phyloP scores from a whole-genome alignment of 2,329 filamentous ascomycete species.

The Aspergillus pseudoterreus region DNA sequence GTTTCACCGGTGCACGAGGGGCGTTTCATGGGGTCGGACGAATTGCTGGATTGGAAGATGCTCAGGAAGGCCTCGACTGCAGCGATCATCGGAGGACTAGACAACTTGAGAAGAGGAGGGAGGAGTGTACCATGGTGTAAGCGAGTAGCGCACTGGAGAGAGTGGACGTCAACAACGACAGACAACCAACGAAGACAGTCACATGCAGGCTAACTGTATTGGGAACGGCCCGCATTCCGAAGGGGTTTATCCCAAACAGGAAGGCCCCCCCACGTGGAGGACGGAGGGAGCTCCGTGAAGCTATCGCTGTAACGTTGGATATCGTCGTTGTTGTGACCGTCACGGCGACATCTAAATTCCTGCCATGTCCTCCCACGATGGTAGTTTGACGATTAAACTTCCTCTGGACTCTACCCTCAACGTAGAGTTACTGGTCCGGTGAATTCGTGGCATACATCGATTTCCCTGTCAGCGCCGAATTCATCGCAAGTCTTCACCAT shows the following conservation, averaged over 20 bases:
- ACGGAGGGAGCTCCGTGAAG: constrained; percentile 6
- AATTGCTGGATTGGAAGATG: background rate
- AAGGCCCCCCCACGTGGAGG: constrained; percentile 7
- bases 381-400: too few relatives aligned
- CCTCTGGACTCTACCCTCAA: too few relatives aligned
- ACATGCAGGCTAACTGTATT: constrained; percentile 2
- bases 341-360: constrained; percentile 6
- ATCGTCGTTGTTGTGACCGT: background rate
- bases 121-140: too few relatives aligned
- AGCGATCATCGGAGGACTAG: too few relatives aligned
- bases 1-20: background rate
- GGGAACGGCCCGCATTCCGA: constrained; percentile 7
- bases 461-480: too few relatives aligned
- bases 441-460: too few relatives aligned
- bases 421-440: too few relatives aligned
- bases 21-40: background rate
- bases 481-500: constrained; percentile 8
- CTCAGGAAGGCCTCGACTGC: background rate
- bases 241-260: constrained; percentile 5
- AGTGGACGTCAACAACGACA: too few relatives aligned
- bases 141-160: too few relatives aligned
- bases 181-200: background rate
- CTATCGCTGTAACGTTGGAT: constrained; percentile 1
- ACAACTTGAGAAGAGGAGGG: background rate
- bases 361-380: constrained; percentile 1